These are phyloP conservation scores for Chlorella sp. DNA, from an alignment of 139 green algal species.

Conservation along the genomic window DNA sequence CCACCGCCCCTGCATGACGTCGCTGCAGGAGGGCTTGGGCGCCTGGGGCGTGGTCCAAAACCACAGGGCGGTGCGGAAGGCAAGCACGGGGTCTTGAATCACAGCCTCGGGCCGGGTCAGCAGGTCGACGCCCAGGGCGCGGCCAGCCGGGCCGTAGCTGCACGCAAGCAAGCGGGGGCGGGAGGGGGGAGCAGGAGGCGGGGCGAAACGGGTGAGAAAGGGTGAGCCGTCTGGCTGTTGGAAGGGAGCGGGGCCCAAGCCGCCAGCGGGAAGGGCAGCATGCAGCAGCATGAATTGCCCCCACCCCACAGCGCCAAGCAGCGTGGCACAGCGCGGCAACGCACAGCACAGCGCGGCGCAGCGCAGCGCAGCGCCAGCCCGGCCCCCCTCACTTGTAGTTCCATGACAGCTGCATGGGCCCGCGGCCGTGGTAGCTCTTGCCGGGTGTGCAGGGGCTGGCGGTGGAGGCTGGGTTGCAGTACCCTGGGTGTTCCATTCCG, in stretches of 20 bases:
- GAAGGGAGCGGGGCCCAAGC: background rate
- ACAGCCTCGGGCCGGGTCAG: slow-evolving; percentile 37
- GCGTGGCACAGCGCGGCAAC: no score
- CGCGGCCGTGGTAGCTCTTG: slow-evolving; percentile 42
- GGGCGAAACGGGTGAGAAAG: no score
- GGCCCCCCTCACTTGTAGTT: slow-evolving; percentile 47
- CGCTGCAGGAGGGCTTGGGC: slow-evolving; percentile 36
- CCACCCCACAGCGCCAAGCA: background rate
- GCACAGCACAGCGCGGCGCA: no score
- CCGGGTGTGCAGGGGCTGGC: background rate
- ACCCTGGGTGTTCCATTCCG: background rate
- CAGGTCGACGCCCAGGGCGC: slow-evolving; percentile 37
- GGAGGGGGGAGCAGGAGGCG: background rate
- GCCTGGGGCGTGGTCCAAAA: slow-evolving; percentile 41
- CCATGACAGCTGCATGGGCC: slow-evolving; percentile 31
- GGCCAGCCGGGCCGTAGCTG: slow-evolving; percentile 34
- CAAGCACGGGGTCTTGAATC: slow-evolving; percentile 15
- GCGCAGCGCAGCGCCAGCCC: background rate
- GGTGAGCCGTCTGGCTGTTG: background rate
- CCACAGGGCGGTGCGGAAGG: slow-evolving; percentile 32
- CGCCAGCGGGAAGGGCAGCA: no score
- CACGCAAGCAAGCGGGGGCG: background rate
- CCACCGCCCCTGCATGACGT: slow-evolving; percentile 28
- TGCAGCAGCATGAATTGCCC: no score
- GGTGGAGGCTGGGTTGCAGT: background rate